Evolutionary conservation across 768 basidiomycete species (phyloP).

Genomic region (Agrocybe chaxingu): DNA sequence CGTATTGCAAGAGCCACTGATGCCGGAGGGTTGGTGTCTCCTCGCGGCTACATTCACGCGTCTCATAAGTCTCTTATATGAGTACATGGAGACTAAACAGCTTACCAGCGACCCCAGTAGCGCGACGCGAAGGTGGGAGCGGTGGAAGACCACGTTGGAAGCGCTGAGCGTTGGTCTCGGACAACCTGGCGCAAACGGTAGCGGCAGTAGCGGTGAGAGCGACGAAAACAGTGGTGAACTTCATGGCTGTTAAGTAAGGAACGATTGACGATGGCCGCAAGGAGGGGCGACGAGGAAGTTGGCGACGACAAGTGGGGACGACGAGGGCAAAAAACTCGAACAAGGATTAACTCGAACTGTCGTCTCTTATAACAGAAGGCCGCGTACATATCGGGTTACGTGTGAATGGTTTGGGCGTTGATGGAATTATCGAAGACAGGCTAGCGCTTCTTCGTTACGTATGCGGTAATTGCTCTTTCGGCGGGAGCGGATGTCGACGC

Average conservation of each 20-base stretch:
- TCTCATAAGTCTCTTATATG: not conserved
- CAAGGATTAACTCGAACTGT: not conserved
- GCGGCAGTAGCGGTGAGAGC: slow-evolving; percentile 34
- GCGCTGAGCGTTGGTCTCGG: slow-evolving; percentile 51
- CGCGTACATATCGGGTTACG: slow-evolving; percentile 1
- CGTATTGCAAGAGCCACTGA: slow-evolving; percentile 33
- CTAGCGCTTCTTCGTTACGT: slow-evolving; percentile 3
- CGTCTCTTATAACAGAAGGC: slow-evolving; percentile 3
- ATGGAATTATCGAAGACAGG: not conserved
- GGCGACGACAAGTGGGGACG: slow-evolving; percentile 8
- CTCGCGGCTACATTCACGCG: slow-evolving; percentile 29
- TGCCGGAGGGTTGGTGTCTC: slow-evolving; percentile 30
- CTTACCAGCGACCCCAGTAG: slow-evolving; percentile 30
- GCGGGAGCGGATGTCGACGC: not conserved
- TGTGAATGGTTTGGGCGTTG: slow-evolving; percentile 1
- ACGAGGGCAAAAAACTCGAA: not conserved
- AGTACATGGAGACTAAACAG: not conserved
- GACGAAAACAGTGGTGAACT: slow-evolving; percentile 37
- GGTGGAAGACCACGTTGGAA: slow-evolving; percentile 53
- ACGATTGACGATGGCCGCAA: not conserved
- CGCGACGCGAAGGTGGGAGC: slow-evolving; percentile 39
- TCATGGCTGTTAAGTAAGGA: slow-evolving; percentile 25
- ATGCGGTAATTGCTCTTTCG: not conserved
- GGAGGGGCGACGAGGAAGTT: slow-evolving; percentile 12
- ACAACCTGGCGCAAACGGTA: slow-evolving; percentile 27